phyloP scores from a whole-genome alignment of 2,329 filamentous ascomycete species.

The Epichloe uncinata region DNA sequence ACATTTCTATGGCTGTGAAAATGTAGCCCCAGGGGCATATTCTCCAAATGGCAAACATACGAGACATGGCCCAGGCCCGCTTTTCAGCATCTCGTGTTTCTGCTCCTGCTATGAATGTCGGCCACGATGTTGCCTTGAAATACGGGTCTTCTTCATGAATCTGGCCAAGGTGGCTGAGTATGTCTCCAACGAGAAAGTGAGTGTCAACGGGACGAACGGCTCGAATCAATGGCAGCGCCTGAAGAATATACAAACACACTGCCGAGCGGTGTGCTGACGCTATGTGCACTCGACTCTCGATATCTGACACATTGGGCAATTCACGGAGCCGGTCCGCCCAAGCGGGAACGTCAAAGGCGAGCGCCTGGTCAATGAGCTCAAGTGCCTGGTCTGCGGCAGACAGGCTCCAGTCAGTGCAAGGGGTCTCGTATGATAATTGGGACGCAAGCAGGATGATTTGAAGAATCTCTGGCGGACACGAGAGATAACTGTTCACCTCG shows the following conservation, averaged over 20 bases:
- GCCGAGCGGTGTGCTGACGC: conserved; percentile 34
- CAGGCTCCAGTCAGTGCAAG: conserved; percentile 18
- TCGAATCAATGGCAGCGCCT: conserved; percentile 26
- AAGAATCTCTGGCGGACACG: conserved; percentile 29
- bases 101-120: conserved; percentile 43
- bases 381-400: conserved; percentile 23
- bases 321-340: conserved; percentile 28
- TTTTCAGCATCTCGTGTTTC: conserved; percentile 34
- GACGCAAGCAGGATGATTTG: conserved; percentile 32
- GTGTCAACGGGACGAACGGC: conserved; percentile 25
- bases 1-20: conserved; percentile 34
- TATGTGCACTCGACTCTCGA: conserved; percentile 29
- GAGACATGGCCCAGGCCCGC: conserved; percentile 37
- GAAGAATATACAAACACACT: conserved; percentile 33
- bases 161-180: conserved; percentile 35
- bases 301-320: conserved; percentile 22
- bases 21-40: conserved; percentile 38
- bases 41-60: conserved; percentile 30
- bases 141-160: conserved; percentile 35
- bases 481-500: conserved; percentile 29
- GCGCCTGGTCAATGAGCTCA: conserved; percentile 26
- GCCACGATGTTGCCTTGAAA: conserved; percentile 49
- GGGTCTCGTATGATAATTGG: conserved; percentile 26
- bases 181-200: conserved; percentile 33
- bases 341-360: conserved; percentile 26